A percentile compares a stretch with the other conserved stretches of the same genome.
These are phyloP conservation scores for Talaromyces verruculosus DNA, from an alignment of 2,329 filamentous ascomycete genomes.

Conservation along the genomic window DNA sequence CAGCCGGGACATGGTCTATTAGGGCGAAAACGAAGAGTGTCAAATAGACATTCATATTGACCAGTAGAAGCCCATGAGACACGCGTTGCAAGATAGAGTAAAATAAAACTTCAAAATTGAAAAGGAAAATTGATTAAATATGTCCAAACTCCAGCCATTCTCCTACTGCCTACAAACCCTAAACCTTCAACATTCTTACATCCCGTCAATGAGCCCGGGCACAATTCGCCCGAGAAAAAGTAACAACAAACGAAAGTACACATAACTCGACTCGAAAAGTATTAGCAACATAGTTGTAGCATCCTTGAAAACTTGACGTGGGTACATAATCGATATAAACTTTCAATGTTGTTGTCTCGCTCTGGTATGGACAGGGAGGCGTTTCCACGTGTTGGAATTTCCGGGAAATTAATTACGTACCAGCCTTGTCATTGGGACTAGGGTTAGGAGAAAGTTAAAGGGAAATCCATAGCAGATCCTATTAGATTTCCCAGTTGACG, in stretches of 20 bases:
- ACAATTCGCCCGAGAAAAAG: no score
- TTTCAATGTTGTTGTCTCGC: slow-evolving; percentile 16
- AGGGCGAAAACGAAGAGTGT: slow-evolving; percentile 18
- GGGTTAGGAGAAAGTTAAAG: no score
- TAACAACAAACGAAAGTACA: background rate
- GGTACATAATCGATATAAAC: background rate
- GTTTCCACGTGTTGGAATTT: slow-evolving; percentile 21
- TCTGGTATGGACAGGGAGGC: slow-evolving; percentile 20
- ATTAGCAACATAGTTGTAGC: background rate
- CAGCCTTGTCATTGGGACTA: no score
- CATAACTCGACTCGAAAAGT: background rate
- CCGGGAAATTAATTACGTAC: slow-evolving; percentile 15
- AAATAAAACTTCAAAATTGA: background rate
- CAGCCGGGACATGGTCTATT: slow-evolving; percentile 7
- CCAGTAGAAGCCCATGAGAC: background rate
- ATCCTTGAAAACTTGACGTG: background rate
- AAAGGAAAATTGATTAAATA: background rate
- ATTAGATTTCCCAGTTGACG: no score
- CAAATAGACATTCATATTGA: slow-evolving; percentile 18
- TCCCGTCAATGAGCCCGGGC: background rate
- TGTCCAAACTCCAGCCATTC: background rate
- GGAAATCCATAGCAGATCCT: no score
- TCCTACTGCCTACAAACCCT: background rate
- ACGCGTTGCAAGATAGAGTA: background rate
- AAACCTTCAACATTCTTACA: slow-evolving; percentile 9